Percentiles rank a stretch among this genome's conserved stretches.
Conservation (phyloP, 2,329 filamentous ascomycete genomes). For the Colletotrichum simmondsii region DNA sequence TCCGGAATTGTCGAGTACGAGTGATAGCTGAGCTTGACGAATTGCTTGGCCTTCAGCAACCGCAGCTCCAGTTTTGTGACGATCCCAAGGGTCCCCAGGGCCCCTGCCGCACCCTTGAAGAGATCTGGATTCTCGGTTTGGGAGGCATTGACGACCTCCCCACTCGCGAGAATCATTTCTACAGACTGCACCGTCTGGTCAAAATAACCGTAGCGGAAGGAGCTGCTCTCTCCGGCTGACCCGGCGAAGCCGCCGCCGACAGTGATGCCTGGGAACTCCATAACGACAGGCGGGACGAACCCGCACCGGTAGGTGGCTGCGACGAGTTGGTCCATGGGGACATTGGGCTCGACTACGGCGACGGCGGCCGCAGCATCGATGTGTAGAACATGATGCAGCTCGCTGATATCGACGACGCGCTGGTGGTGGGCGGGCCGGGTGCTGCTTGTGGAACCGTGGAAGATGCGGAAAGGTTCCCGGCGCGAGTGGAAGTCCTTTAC, state of each 20-base stretch:
- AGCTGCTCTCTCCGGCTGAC: constrained; percentile 75
- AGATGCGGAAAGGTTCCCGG: constrained; percentile 74
- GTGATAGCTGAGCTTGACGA: constrained; percentile 69
- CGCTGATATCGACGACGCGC: constrained; percentile 75
- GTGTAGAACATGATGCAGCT: constrained; percentile 69
- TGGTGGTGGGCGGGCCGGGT: constrained; percentile 68
- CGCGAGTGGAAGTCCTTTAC: constrained; percentile 55
- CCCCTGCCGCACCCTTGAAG: constrained; percentile 73
- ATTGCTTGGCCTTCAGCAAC: constrained; percentile 63
- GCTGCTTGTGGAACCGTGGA: constrained; percentile 81
- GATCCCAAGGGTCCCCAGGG: constrained; percentile 75
- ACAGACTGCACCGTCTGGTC: constrained; percentile 70
- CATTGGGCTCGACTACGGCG: constrained; percentile 76
- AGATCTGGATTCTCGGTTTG: constrained; percentile 66
- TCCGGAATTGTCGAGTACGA: constrained; percentile 53
- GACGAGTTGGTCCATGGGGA: constrained; percentile 74
- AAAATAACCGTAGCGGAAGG: constrained; percentile 75
- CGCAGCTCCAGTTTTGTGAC: constrained; percentile 72
- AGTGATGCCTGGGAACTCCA: constrained; percentile 80
- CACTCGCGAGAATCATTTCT: constrained; percentile 73
- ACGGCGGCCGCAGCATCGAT: constrained; percentile 65
- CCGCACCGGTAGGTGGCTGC: constrained; percentile 65
- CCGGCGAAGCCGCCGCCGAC: constrained; percentile 75
- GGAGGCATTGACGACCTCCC: constrained; percentile 65
- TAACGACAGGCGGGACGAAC: constrained; percentile 73